Conservation (phyloP, 2,329 filamentous ascomycete genomes). For the Ophiostoma quercus region DNA sequence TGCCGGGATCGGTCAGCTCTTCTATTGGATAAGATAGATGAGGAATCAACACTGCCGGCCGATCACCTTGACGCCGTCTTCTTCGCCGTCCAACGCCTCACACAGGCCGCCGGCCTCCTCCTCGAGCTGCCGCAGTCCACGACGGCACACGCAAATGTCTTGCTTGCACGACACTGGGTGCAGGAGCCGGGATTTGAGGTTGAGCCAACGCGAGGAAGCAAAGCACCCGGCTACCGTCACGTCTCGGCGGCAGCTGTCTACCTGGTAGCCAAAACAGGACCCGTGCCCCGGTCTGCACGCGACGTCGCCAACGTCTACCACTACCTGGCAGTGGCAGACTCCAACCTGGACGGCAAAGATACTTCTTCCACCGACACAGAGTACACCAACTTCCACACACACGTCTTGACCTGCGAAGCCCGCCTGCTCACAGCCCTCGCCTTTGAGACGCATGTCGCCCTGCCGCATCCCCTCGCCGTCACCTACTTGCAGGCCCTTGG, state of each 20-base stretch:
- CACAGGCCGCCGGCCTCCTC: slow-evolving; percentile 73
- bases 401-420: slow-evolving; percentile 69
- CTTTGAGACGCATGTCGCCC: slow-evolving; percentile 77
- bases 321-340: slow-evolving; percentile 58
- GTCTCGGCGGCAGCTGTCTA: slow-evolving; percentile 77
- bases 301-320: slow-evolving; percentile 80
- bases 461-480: slow-evolving; percentile 80
- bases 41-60: slow-evolving; percentile 45
- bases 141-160: slow-evolving; percentile 76
- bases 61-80: slow-evolving; percentile 69
- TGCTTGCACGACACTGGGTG: slow-evolving; percentile 77
- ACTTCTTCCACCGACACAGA: slow-evolving; percentile 52
- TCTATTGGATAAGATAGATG: slow-evolving; percentile 25
- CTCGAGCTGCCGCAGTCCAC: slow-evolving; percentile 79
- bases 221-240: slow-evolving; percentile 35
- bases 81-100: slow-evolving; percentile 65
- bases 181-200: slow-evolving; percentile 38
- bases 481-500: slow-evolving; percentile 91
- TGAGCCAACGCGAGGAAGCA: neutral
- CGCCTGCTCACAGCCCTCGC: slow-evolving; percentile 68
- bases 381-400: slow-evolving; percentile 61
- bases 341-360: slow-evolving; percentile 39
- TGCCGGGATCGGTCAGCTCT: slow-evolving; percentile 49
- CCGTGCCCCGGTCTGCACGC: slow-evolving; percentile 67
- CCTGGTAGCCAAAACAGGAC: slow-evolving; percentile 75